Evolutionary conservation across 768 basidiomycete species (phyloP).

Genomic region (Strobilomyces confusus): DNA sequence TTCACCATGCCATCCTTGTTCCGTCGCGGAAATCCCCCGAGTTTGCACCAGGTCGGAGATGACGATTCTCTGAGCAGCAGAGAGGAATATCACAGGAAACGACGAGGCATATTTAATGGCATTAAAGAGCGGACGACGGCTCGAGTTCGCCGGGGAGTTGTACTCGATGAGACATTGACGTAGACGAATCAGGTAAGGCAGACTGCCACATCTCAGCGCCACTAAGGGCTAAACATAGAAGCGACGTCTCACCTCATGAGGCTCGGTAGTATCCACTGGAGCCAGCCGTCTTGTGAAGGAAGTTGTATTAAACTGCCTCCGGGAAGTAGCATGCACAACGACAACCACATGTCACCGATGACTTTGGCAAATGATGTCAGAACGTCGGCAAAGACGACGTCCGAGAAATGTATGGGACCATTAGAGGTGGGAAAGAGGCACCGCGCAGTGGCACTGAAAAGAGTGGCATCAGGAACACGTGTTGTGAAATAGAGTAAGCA

Average conservation of each 20-base stretch:
- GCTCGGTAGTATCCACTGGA: conserved; percentile 73
- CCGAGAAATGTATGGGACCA: conserved; percentile 76
- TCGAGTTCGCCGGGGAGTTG: conserved; percentile 55
- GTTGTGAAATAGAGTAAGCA: background rate
- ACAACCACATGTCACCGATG: conserved; percentile 90
- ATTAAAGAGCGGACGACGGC: conserved; percentile 76
- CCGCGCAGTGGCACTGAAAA: conserved; percentile 61
- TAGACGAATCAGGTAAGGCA: conserved; percentile 88
- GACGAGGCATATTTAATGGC: conserved; percentile 95
- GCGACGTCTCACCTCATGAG: conserved; percentile 72
- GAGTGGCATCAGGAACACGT: background rate
- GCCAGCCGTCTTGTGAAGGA: conserved; percentile 58
- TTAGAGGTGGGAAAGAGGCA: conserved; percentile 65
- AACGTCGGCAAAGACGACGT: conserved; percentile 92
- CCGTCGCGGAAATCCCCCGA: conserved; percentile 41
- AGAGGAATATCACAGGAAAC: conserved; percentile 93
- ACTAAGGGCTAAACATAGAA: background rate
- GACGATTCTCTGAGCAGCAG: conserved; percentile 81
- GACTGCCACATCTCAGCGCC: conserved; percentile 33
- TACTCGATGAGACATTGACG: conserved; percentile 94
- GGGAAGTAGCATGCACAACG: conserved; percentile 79
- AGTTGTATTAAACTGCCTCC: conserved; percentile 70
- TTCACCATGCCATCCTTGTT: conserved; percentile 67
- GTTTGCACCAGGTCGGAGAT: conserved; percentile 52
- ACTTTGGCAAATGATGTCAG: conserved; percentile 97